A percentile compares a stretch with the other conserved stretches of the same genome.
phyloP scores from a whole-genome alignment of 306 rosid species.

The Mimosa bimucronata region DNA sequence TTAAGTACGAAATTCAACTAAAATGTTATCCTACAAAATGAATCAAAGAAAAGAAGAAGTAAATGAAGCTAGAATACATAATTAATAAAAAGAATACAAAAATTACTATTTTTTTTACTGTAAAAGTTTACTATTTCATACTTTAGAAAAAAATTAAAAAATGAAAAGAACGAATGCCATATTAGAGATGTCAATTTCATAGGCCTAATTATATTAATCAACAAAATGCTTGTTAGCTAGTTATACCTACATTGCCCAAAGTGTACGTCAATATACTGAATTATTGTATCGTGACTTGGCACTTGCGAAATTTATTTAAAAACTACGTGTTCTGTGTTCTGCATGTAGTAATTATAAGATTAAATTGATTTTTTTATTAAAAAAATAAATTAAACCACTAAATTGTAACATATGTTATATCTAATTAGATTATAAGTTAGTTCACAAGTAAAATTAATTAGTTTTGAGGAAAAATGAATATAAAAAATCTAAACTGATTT shows the following conservation, averaged over 20 bases:
- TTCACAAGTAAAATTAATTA: no score
- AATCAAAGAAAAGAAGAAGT: not conserved
- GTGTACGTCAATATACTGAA: not conserved
- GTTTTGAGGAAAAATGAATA: no score
- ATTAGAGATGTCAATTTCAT: constrained; percentile 18
- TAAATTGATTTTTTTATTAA: no score
- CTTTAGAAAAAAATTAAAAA: not conserved
- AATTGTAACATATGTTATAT: no score
- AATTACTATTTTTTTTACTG: no score
- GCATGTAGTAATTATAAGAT: no score
- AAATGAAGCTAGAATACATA: not conserved
- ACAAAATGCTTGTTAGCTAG: not conserved
- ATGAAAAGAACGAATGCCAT: not conserved
- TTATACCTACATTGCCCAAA: not conserved
- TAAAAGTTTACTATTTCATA: not conserved
- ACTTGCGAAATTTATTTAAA: not conserved
- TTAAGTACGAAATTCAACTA: not conserved
- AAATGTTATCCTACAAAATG: not conserved
- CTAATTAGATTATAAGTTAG: no score
- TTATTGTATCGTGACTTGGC: not conserved
- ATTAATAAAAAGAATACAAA: not conserved
- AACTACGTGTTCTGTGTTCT: no score
- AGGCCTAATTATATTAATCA: not conserved
- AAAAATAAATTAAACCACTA: no score
- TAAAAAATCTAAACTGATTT: no score